Evolutionary conservation across 164 flowering plant genomes (phyloP), one percentile per base, ranked within the genome.

Genomic region (Euptelea pleiosperma): DNA sequence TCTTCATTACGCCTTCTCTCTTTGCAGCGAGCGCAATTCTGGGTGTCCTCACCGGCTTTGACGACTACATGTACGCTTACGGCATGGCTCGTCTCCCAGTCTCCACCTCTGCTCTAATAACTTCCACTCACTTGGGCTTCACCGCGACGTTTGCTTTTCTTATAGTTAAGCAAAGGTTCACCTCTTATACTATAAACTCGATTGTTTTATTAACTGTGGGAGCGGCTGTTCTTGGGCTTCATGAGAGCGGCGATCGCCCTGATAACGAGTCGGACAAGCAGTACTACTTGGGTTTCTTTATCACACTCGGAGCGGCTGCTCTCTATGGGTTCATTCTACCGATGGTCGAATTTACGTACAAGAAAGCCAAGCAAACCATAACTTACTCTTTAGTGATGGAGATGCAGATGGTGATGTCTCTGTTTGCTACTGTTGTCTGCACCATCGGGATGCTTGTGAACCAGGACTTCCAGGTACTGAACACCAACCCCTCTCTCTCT

Each of bases 381-480:
- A 71, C 65, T 1, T 80, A 71, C 42, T 8, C 71, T 0, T 25
- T 83, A 50, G 88, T 83, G 11, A 25, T 83, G 72, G 85, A 81
- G 77, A 37, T 73, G 63, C 85, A 83, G 74, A 22, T 78, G 60
- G 77, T 78, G 0, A 53, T 80, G 8, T 39, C 42, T 14, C 15
- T 67, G 49, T 47, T 72, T 43, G 85, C 85, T 14, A 77, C 85
- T 6, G 29, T 50, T 19, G 57, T 80, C 21, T 81, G 85, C 66
- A 69, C 74, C 4, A 64, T 76, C 0, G 85, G 83, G 6, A 83
- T 83, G 85, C n/a, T 76, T 5, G 40, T 70, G 49, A 73, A 75
- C 65, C 66, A 73, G 11, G 85, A 83, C 56, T 79, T 82, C 58
- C 28, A 75, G 82, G 84, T 78, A n/a, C n/a, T n/a, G n/a, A n/a